A percentile compares a stretch with the other conserved stretches of the same genome.
Conservation (phyloP, 345 rosid genomes). For the Pugionium cornutum region DNA sequence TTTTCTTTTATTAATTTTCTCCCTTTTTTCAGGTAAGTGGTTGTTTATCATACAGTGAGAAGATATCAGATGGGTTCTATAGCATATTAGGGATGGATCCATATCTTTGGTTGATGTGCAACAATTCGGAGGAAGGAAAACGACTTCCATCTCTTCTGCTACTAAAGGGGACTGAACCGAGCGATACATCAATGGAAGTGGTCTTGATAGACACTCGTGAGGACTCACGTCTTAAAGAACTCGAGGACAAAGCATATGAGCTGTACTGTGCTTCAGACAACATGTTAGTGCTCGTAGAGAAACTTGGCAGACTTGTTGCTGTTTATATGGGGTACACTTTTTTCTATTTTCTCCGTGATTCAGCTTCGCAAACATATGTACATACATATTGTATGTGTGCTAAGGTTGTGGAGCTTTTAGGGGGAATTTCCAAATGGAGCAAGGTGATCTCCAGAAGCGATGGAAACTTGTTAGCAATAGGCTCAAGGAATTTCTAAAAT, state of each 20-base stretch:
- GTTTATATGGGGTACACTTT: conserved; percentile 76
- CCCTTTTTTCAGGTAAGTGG: conserved; percentile 69
- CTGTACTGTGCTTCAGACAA: conserved; percentile 71
- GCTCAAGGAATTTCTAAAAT: conserved; percentile 64
- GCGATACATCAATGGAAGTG: conserved; percentile 80
- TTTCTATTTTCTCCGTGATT: not conserved
- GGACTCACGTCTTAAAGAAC: conserved; percentile 76
- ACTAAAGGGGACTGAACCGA: conserved; percentile 66
- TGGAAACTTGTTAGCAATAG: conserved; percentile 77
- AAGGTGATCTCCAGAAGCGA: conserved; percentile 76
- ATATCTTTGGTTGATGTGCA: conserved; percentile 91
- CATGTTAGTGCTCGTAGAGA: conserved; percentile 68
- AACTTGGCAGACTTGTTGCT: conserved; percentile 85
- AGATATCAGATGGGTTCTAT: conserved; percentile 90
- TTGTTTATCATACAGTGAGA: conserved; percentile 80
- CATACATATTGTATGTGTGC: conserved; percentile 2
- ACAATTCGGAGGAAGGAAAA: conserved; percentile 62
- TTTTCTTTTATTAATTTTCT: not conserved
- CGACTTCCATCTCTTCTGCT: conserved; percentile 69
- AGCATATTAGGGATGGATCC: conserved; percentile 95
- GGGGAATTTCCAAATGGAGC: conserved; percentile 76
- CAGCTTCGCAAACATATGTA: not conserved
- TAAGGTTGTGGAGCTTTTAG: conserved; percentile 48
- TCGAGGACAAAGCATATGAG: conserved; percentile 86
- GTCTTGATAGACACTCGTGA: conserved; percentile 70